Evolutionary conservation across 139 green algal species (phyloP).

Genomic region (Volvox africanus): DNA sequence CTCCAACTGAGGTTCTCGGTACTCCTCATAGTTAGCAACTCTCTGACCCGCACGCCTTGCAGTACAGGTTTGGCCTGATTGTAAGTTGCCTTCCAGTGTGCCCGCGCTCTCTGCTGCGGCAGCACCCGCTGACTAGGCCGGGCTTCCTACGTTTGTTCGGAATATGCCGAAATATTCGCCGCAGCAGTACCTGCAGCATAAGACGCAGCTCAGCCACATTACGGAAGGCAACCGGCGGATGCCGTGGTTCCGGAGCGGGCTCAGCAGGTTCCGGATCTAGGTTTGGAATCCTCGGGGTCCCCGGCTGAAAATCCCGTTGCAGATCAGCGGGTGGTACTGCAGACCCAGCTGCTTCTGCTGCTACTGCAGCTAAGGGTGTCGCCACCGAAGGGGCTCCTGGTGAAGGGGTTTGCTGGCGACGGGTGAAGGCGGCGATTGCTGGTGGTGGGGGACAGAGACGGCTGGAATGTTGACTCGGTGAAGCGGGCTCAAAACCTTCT

Average conservation of each 20-base stretch:
- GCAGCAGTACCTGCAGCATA: constrained; percentile 11
- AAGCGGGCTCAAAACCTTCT: no score
- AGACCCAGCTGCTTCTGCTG: background rate
- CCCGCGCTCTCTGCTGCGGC: no score
- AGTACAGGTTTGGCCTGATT: background rate
- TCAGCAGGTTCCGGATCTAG: background rate
- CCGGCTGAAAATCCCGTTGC: background rate
- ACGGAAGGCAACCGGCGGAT: constrained; percentile 45
- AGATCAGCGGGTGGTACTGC: background rate
- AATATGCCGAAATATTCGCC: background rate
- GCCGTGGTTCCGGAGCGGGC: background rate
- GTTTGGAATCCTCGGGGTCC: background rate
- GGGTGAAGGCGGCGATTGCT: background rate
- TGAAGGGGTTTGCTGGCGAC: background rate
- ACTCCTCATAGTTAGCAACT: no score
- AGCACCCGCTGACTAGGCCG: background rate
- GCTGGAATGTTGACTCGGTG: background rate
- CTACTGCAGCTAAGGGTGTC: background rate
- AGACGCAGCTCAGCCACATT: constrained; percentile 46
- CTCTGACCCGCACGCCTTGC: background rate
- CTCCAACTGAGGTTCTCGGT: no score
- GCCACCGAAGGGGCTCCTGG: background rate
- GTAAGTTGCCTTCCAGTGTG: background rate
- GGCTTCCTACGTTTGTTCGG: background rate
- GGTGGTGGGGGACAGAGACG: background rate